Conservation (phyloP, 305 asterid genomes). For the Fraxinus greggii region DNA sequence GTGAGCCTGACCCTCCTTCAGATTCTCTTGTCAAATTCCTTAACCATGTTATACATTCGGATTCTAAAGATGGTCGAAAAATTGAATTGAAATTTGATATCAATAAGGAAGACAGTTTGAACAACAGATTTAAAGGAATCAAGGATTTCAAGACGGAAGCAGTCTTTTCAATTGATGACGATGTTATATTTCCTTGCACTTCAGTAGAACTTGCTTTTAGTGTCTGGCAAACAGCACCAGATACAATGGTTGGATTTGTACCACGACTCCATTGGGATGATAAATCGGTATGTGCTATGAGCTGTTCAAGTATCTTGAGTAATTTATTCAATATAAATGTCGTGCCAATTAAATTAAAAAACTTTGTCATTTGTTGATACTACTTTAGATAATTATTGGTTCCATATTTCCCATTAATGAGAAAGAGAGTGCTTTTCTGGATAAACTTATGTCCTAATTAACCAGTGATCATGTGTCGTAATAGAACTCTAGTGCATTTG, state of each 20-base stretch:
- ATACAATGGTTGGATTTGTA: constrained; percentile 87
- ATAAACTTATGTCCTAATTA: background rate
- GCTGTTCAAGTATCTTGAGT: background rate
- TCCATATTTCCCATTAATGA: background rate
- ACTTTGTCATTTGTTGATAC: background rate
- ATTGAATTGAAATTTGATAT: constrained; percentile 66
- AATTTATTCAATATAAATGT: background rate
- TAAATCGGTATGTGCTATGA: constrained; percentile 46
- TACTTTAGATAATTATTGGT: background rate
- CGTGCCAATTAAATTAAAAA: background rate
- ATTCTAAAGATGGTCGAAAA: constrained; percentile 46
- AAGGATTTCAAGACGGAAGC: constrained; percentile 71
- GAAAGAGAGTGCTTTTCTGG: background rate
- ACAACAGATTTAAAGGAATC: constrained; percentile 84
- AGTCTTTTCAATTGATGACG: constrained; percentile 80
- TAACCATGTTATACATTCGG: constrained; percentile 39
- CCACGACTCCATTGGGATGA: constrained; percentile 76
- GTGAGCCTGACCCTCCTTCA: constrained; percentile 77
- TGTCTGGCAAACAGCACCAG: constrained; percentile 77
- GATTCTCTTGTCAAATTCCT: constrained; percentile 55
- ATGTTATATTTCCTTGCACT: constrained; percentile 67
- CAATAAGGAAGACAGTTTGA: constrained; percentile 78
- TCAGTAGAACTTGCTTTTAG: constrained; percentile 68
- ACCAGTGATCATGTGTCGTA: background rate
- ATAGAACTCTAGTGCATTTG: background rate